phyloP scores from a whole-genome alignment of 805 yeast species.

The Metschnikowia cerradonensis region DNA sequence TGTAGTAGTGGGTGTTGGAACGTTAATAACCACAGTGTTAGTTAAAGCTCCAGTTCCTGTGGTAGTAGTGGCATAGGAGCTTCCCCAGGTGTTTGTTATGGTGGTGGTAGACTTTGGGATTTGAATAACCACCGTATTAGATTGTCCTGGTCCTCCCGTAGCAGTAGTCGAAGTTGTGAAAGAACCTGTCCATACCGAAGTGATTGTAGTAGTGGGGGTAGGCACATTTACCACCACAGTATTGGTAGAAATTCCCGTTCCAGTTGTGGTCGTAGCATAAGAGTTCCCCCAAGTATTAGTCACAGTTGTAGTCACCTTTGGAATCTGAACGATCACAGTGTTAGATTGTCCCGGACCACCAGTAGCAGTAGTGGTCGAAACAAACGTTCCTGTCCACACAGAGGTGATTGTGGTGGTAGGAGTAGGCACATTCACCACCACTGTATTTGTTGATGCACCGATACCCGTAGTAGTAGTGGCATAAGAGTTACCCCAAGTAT shows the following conservation, averaged over 20 bases:
- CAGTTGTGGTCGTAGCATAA: conserved; percentile 6
- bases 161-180: neutral
- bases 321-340: conserved; percentile 14
- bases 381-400: conserved; percentile 10
- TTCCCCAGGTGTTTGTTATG: conserved; percentile 13
- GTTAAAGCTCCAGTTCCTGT: neutral
- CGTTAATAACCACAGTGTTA: conserved; percentile 12
- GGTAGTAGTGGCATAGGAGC: conserved; percentile 9
- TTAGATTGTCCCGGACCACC: neutral
- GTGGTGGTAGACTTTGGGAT: conserved; percentile 18
- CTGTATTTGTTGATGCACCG: conserved; percentile 1
- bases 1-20: conserved; percentile 12
- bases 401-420: conserved; percentile 8
- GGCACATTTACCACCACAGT: conserved; percentile 15
- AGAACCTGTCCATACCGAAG: conserved; percentile 11
- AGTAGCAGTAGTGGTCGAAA: neutral
- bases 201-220: conserved; percentile 6
- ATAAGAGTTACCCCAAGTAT: conserved; percentile 14
- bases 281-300: conserved; percentile 16
- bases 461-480: conserved; percentile 2
- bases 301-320: conserved; percentile 14
- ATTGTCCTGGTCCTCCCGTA: no score
- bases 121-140: conserved; percentile 10
- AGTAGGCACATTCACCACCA: conserved; percentile 13
- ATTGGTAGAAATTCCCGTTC: neutral